Base-by-base conservation (phyloP, 441 rosid species). In the Pelargonium myrrhifolium region DNA sequence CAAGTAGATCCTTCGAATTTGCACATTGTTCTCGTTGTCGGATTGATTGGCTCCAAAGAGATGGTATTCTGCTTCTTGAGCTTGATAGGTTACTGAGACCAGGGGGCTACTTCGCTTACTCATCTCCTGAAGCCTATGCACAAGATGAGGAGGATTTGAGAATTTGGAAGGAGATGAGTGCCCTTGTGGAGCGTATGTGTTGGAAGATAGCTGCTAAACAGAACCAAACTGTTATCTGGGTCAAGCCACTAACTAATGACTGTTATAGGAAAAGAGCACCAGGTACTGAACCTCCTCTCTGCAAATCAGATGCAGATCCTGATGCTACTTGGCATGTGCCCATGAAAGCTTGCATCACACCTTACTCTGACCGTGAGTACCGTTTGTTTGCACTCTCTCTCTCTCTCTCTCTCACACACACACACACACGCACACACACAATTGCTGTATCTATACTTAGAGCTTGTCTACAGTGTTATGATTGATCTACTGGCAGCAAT, bases 31-130 rank as follows among this genome's bases (percentile, higher is more conserved):
- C 98, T 64, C 91, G 98, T 26, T 94, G 99, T 76, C 80, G 99
- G 68, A 94, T 94, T 60, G 99, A 94, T 78, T 94, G 99, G 99
- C 92, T 94, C 68, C 99, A 94, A 75, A 86, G 99, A 80, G 97
- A 94, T 47, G 99, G 99, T 6, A 80, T 94, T 68, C 97, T 94
- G 75, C 98, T 92, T 67, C 99, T 94, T 70, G 99, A 94, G 82
- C 88, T 94, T 12, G 99, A 94, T 76, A 84, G 99, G 62, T 69
- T 94, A 70, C 99, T 94, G 49, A 85, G 94, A 78, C 98, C 99
- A 1, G 98, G 99, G 2, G 99, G 98, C 71, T 94, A 94, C 76
- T 94, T 94, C 69, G 99, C 94, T 37, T 94, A 94, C 81, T 94
- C 99, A 6, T 92, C 98, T 65, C 99, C 99, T 64, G 99, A 94